A percentile compares a stretch with the other conserved stretches of the same genome.
These are phyloP conservation scores for Leccinellum rugosiceps DNA, from an alignment of 768 basidiomycete species.

Conservation along the genomic window DNA sequence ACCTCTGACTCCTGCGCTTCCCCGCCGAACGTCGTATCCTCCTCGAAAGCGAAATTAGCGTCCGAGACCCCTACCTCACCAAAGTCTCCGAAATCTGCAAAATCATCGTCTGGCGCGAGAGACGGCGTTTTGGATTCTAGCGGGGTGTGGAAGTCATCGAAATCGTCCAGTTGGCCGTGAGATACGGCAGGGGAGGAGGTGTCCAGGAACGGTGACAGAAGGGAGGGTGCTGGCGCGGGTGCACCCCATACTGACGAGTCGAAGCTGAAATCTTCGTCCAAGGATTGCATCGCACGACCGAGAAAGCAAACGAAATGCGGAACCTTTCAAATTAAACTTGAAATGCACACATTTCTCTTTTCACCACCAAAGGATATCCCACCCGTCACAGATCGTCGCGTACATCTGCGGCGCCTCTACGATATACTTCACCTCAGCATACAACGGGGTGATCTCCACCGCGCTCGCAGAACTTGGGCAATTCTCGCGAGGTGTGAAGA, in stretches of 20 bases:
- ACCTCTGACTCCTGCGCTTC: conserved; percentile 34
- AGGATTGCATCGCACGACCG: conserved; percentile 26
- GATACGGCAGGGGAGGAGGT: conserved; percentile 26
- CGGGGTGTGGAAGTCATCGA: conserved; percentile 49
- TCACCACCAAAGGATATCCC: conserved; percentile 48
- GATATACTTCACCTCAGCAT: conserved; percentile 73
- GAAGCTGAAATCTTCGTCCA: conserved; percentile 74
- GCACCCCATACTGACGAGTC: conserved; percentile 73
- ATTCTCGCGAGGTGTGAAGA: conserved; percentile 77
- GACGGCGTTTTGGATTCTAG: conserved; percentile 42
- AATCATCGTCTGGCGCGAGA: conserved; percentile 60
- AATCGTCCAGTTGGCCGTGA: conserved; percentile 49
- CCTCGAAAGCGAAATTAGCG: conserved; percentile 37
- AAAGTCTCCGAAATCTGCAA: conserved; percentile 87
- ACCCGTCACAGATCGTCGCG: conserved; percentile 55
- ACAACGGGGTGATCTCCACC: conserved; percentile 58
- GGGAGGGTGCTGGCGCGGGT: conserved; percentile 34
- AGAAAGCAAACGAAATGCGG: neutral
- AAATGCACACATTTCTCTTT: conserved; percentile 56
- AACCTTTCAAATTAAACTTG: neutral
- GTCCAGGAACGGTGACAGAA: conserved; percentile 26
- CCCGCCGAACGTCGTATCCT: conserved; percentile 22
- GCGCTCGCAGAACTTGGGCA: conserved; percentile 69
- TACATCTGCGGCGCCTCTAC: conserved; percentile 71
- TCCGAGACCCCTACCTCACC: conserved; percentile 53